Conservation (phyloP, 108 stramenopile genomes). For the Stephanodiscus minutulus region DNA sequence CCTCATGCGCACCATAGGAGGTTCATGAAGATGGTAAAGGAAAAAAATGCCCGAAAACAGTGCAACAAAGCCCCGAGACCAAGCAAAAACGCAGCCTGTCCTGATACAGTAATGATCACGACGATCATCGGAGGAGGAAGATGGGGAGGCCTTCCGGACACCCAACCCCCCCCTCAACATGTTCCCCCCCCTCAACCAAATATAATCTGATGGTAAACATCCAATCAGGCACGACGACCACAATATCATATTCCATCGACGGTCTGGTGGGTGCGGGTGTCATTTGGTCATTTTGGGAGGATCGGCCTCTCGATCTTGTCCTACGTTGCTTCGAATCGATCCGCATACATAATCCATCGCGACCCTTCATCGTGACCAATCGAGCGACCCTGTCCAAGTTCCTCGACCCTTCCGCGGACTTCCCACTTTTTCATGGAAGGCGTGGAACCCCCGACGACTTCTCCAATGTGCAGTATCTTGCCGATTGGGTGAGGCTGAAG, state of each 20-base stretch:
- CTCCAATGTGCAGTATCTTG: conserved; percentile 1
- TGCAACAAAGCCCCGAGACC: no score
- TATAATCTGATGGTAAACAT: no score
- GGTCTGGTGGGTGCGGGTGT: neutral
- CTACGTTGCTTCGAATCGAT: neutral
- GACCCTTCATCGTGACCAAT: neutral
- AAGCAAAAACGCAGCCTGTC: no score
- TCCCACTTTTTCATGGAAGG: neutral
- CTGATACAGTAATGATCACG: no score
- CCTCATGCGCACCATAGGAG: no score
- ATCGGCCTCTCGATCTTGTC: neutral
- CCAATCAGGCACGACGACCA: neutral
- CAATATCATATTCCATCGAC: neutral
- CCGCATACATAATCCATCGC: neutral
- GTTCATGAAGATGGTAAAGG: no score
- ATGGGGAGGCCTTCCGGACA: no score
- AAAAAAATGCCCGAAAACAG: no score
- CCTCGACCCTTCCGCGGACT: neutral
- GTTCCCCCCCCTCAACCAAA: no score
- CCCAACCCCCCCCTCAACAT: no score
- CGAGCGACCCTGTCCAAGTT: neutral
- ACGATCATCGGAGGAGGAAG: no score
- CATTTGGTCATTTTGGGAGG: neutral
- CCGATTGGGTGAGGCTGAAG: conserved; percentile 1
- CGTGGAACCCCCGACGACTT: neutral